Base-by-base conservation (phyloP, 2,329 filamentous ascomycete species). In the Claviceps maximensis region DNA sequence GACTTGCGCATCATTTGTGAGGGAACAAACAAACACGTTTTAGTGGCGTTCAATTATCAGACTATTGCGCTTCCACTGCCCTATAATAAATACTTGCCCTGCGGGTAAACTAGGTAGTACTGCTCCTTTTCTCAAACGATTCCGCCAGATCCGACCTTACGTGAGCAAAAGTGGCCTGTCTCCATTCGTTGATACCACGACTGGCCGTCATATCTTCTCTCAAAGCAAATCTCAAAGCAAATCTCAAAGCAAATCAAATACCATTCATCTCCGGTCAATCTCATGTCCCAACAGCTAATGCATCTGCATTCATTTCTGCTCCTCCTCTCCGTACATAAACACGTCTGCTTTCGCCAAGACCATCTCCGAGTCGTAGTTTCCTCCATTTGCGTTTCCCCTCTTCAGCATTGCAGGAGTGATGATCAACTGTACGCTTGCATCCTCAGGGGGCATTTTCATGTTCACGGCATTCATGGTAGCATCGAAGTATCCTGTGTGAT, bases 381-480 rank as follows among this genome's bases (percentile, higher is more conserved):
- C 47, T 0, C 58, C 58, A 23, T 57, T 54, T 0, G 58, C 58
- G 21, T 44, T 58, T 17, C 58, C 58, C 21, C 53, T 44, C n/a
- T 59, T 59, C 13, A 52, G 12, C 2, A 59, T 38, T 12, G 33
- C 31, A 1, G 58, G 58, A 2, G 50, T 51, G 12, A 57, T 21
- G 1, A 53, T 21, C 3, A 55, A 38, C 13, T 53, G 44, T 4
- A 58, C 27, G 2, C 17, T n/a, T 33, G 13, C 10, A 29, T 9
- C 7, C 12, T 3, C 23, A 7, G 12, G 5, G n/a, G 15, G 33
- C 21, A 27, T 41, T 13, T 33, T 21, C 25, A 15, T 25, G n/a
- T 41, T n/a, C 8, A 49, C 36, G 2, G 36, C 45, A 0, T 41
- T 36, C 51, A 52, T 52, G 19, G 15, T 13, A 4, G 23, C 36